A percentile compares a stretch with the other conserved stretches of the same genome.
phyloP scores from a whole-genome alignment of 345 rosid species.

The Eucalyptus dawsonii region DNA sequence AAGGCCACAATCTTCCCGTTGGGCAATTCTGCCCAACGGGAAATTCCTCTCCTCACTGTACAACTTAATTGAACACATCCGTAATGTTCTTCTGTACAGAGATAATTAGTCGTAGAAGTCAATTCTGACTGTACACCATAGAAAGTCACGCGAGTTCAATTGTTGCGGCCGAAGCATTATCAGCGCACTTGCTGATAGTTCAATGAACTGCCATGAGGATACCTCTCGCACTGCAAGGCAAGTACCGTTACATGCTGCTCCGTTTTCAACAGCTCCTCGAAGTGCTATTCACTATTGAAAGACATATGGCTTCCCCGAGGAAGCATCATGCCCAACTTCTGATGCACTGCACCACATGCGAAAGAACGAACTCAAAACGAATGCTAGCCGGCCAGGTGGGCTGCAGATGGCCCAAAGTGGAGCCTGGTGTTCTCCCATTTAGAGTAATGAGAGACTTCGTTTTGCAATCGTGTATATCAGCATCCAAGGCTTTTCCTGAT shows the following conservation, averaged over 20 bases:
- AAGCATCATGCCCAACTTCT: neutral
- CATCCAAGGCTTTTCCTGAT: slow-evolving; percentile 50
- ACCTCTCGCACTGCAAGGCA: neutral
- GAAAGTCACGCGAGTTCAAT: neutral
- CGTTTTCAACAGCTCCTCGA: neutral
- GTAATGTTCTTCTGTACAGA: neutral
- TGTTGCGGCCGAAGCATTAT: neutral
- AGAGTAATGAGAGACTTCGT: neutral
- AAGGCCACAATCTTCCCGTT: too few relatives aligned
- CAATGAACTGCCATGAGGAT: neutral
- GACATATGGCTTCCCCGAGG: neutral
- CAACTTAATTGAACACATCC: neutral
- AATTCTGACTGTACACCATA: neutral
- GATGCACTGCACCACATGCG: neutral
- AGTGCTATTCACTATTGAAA: neutral
- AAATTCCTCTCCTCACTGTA: neutral
- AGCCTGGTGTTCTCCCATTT: neutral
- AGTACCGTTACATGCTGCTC: neutral
- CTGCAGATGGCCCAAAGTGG: neutral
- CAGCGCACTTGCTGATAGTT: neutral
- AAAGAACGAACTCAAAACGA: neutral
- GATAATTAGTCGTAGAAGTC: neutral
- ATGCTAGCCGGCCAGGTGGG: neutral
- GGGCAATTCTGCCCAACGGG: too few relatives aligned
- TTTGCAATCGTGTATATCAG: slow-evolving; percentile 3